A percentile compares a stretch with the other conserved stretches of the same genome.
phyloP scores from a whole-genome alignment of 495 filamentous ascomycete genomes.

The Penicillium silybi region DNA sequence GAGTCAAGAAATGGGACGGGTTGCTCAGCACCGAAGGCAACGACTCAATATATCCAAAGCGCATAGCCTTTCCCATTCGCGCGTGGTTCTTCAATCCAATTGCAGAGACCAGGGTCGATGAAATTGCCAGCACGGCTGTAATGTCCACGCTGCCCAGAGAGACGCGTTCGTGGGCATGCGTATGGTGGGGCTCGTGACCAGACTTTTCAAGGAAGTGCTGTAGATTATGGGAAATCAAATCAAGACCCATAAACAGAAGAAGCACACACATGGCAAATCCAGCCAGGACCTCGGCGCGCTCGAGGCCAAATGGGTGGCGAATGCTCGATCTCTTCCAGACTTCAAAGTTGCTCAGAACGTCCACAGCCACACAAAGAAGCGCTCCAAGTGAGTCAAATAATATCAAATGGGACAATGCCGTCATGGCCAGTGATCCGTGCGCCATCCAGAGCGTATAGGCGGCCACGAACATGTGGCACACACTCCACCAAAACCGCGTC shows the following conservation, averaged over 20 bases:
- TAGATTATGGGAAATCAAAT: conserved; percentile 86
- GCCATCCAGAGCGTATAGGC: conserved; percentile 79
- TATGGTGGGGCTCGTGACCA: conserved; percentile 64
- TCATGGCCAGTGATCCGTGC: conserved; percentile 85
- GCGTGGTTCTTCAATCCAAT: conserved; percentile 87
- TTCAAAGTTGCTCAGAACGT: conserved; percentile 92
- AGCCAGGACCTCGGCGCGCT: conserved; percentile 87
- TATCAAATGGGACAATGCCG: conserved; percentile 86
- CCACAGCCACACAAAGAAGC: conserved; percentile 87
- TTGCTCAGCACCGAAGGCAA: conserved; percentile 81
- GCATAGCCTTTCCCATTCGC: conserved; percentile 80
- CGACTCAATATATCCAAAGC: conserved; percentile 76
- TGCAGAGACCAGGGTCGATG: conserved; percentile 81
- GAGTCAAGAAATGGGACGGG: conserved; percentile 88
- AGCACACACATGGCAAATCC: conserved; percentile 97
- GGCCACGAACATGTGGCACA: conserved; percentile 79
- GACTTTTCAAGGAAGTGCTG: conserved; percentile 77
- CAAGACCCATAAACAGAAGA: conserved; percentile 92
- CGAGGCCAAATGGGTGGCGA: conserved; percentile 88
- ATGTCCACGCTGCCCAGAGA: conserved; percentile 72
- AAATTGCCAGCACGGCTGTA: conserved; percentile 81
- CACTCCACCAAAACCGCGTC: conserved; percentile 79
- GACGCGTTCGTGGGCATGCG: conserved; percentile 63
- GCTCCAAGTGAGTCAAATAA: conserved; percentile 93
- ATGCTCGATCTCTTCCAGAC: conserved; percentile 94